These are phyloP conservation scores for Bondarzewia mesenterica DNA, from an alignment of 1,284 basidiomycete species.

Conservation along the genomic window DNA sequence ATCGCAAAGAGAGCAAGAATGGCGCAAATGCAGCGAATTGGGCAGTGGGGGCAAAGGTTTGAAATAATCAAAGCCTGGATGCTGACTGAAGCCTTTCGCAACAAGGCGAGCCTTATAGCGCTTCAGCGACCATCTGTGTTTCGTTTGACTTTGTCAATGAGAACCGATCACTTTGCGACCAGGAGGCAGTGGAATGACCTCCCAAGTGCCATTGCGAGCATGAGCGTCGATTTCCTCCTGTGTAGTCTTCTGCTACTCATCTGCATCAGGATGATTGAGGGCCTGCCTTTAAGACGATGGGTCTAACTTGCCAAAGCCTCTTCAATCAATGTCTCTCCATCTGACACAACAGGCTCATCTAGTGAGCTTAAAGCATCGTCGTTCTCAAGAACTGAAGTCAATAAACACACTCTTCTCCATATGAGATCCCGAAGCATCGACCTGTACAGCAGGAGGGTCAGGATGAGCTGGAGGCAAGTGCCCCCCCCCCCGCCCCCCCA, in stretches of 20 bases:
- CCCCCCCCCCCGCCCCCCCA: background rate
- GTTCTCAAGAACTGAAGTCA: too few relatives aligned
- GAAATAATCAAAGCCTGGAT: constrained; percentile 28
- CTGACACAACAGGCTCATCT: background rate
- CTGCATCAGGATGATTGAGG: background rate
- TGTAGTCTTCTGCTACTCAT: background rate
- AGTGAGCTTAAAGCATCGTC: background rate
- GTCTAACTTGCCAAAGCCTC: background rate
- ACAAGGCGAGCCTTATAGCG: constrained; percentile 27
- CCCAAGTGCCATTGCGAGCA: constrained; percentile 20
- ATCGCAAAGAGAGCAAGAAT: constrained; percentile 21
- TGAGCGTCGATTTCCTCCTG: constrained; percentile 20
- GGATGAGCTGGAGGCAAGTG: background rate
- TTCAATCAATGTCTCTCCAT: background rate
- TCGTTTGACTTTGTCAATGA: constrained; percentile 23
- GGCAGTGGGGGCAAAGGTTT: constrained; percentile 26
- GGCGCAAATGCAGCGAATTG: constrained; percentile 18
- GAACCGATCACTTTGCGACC: constrained; percentile 19
- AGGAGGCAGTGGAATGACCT: constrained; percentile 14
- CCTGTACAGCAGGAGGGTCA: background rate
- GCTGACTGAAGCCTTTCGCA: constrained; percentile 32
- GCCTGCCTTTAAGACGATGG: background rate
- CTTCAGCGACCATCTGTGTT: background rate
- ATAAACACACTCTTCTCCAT: too few relatives aligned
- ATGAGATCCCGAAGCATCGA: background rate